phyloP scores from a whole-genome alignment of 176 grass and related monocot genomes.

The Melocanna baccifera region DNA sequence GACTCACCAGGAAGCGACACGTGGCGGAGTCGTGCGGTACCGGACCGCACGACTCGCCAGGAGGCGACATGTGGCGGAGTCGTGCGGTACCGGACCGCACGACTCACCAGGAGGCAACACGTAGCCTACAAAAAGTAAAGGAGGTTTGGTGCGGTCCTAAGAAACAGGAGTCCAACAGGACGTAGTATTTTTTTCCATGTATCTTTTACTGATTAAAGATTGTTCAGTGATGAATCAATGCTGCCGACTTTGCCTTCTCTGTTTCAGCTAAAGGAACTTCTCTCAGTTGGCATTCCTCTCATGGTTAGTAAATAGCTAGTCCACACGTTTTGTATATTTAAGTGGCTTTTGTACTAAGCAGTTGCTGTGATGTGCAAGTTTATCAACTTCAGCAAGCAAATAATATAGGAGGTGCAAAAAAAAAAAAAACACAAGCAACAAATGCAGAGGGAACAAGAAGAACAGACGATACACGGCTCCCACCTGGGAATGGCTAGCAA shows the following conservation, averaged over 20 bases:
- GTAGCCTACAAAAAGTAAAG: no score
- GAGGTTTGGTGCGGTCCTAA: not conserved
- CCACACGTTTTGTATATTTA: not conserved
- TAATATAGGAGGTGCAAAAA: not conserved
- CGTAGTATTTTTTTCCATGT: not conserved
- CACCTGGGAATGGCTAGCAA: not conserved
- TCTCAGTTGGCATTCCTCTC: slow-evolving; percentile 5
- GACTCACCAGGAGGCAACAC: no score
- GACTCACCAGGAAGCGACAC: no score
- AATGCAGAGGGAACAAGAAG: not conserved
- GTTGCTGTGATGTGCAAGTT: slow-evolving; percentile 12
- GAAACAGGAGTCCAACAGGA: slow-evolving; percentile 21
- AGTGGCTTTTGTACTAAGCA: not conserved
- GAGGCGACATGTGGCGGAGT: no score
- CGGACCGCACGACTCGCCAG: no score
- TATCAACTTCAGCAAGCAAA: slow-evolving; percentile 13
- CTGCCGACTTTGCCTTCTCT: not conserved
- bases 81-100: no score
- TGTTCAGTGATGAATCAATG: slow-evolving; percentile 10
- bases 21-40: no score
- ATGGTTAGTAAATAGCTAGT: not conserved
- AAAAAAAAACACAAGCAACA: not conserved
- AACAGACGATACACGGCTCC: not conserved
- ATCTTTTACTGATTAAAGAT: slow-evolving; percentile 28
- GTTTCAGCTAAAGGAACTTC: not conserved